Evolutionary conservation across 169 alveolate species (phyloP).

Genomic region (Cryptosporidium andersoni): DNA sequence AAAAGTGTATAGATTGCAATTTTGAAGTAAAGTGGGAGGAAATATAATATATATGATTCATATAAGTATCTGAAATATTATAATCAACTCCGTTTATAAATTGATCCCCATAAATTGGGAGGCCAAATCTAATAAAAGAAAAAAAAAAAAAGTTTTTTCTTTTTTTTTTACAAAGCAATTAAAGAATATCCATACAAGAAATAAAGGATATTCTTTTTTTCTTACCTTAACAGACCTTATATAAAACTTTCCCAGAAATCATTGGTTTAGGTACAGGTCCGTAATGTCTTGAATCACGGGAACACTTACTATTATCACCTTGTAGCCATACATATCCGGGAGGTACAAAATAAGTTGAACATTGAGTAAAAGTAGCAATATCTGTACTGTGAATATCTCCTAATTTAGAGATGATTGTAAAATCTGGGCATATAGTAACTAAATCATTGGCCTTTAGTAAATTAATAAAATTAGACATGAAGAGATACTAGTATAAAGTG

Average conservation of each 20-base stretch:
- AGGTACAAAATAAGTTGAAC: constrained; percentile 6
- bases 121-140: not conserved
- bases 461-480: not conserved
- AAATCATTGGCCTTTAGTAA: constrained; percentile 36
- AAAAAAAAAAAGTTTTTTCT: not conserved
- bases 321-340: constrained; percentile 43
- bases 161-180: not conserved
- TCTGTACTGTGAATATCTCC: not conserved
- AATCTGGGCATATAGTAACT: constrained; percentile 34
- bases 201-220: not conserved
- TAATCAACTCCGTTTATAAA: not conserved
- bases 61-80: no score
- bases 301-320: constrained; percentile 36
- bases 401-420: constrained; percentile 27
- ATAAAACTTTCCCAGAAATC: constrained; percentile 41
- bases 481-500: not conserved
- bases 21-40: constrained; percentile 56
- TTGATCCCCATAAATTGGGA: not conserved
- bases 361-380: not conserved
- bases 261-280: constrained; percentile 53
- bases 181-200: no score
- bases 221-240: not conserved
- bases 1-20: constrained; percentile 18
- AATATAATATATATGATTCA: not conserved
- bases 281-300: constrained; percentile 66